Evolutionary conservation across 352 stramenopile species (phyloP), one percentile per base, ranked within the genome.

Genomic region (Phytophthora litchii): DNA sequence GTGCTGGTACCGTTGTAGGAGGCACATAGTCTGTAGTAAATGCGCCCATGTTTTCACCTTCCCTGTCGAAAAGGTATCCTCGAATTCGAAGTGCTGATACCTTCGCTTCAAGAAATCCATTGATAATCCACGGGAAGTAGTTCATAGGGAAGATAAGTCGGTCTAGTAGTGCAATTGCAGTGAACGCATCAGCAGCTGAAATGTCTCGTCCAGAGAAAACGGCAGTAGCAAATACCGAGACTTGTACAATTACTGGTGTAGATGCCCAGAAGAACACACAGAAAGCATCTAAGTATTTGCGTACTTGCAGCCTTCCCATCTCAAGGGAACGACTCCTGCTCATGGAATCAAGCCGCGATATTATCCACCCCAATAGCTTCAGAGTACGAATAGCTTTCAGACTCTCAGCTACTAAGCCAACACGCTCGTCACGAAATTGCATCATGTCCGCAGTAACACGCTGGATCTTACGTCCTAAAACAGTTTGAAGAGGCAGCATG

Each of bases 191-290:
- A 14, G 86, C 84, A 8, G 86, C 86, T 2, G 82, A 90, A 40
- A 95, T 71, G 32, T 88, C 78, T 54, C 88, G 73, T 16, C 78
- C 82, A 27, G 72, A 74, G 54, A 86, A 88, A 14, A 95, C 73
- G 6, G 95, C 72, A 11, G 80, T 80, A 1, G 75, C 67, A 43
- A 97, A 97, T 7, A 95, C 90, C 0, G 80, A 81, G 0, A 89
- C 88, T 56, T 93, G 88, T 16, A 96, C 86, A 35, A 97, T 76
- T 31, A 95, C 84, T 7, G 90, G 89, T 3, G 87, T 96, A 2
- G 86, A 89, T 3, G 87, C 89, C 88, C 88, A 97, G 62, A 97
- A 94, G 54, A 95, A 96, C 2, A 96, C 90, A 51, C 90, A 97
- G 21, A 92, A 78, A 4, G 89, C 86, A 42, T 96, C 89, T 17